Conservation (phyloP, 1,284 basidiomycete species). For the Ustilago sp. region DNA sequence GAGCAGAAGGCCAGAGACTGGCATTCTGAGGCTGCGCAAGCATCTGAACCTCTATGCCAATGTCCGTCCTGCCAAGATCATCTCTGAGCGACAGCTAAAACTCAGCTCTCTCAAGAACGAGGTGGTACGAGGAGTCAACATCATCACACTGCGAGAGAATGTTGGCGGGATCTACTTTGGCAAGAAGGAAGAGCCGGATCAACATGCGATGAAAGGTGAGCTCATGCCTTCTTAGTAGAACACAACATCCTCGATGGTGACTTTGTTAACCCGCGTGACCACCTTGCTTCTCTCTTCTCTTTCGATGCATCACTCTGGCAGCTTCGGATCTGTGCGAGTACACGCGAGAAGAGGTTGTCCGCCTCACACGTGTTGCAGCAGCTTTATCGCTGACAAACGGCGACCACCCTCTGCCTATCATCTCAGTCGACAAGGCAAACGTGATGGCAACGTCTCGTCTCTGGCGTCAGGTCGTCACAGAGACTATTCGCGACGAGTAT, state of each 20-base stretch:
- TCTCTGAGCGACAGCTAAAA: constrained; percentile 85
- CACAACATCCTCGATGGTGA: not conserved
- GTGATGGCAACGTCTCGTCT: constrained; percentile 92
- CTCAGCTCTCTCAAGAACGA: constrained; percentile 88
- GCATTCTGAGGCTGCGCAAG: constrained; percentile 88
- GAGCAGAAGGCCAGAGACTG: constrained; percentile 90
- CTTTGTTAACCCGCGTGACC: not conserved
- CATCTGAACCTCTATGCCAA: constrained; percentile 93
- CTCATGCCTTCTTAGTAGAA: constrained; percentile 3
- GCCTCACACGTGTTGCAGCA: constrained; percentile 93
- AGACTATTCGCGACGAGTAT: constrained; percentile 60
- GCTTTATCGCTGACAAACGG: constrained; percentile 79
- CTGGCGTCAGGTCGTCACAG: constrained; percentile 79
- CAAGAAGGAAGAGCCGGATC: constrained; percentile 83
- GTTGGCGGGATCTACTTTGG: constrained; percentile 79
- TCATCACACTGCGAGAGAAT: constrained; percentile 94
- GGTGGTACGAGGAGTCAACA: constrained; percentile 85
- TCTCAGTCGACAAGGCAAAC: constrained; percentile 98
- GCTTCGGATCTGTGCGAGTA: constrained; percentile 73
- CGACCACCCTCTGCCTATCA: constrained; percentile 84
- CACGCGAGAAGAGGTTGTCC: constrained; percentile 86
- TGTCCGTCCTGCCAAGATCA: constrained; percentile 94
- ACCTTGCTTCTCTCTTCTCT: not conserved
- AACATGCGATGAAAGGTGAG: constrained; percentile 42
- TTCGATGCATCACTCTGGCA: not conserved